Percentiles rank a stretch among this genome's conserved stretches.
These are phyloP conservation scores for Globisporangium viniferum DNA, from an alignment of 352 stramenopile genomes.

Conservation along the genomic window DNA sequence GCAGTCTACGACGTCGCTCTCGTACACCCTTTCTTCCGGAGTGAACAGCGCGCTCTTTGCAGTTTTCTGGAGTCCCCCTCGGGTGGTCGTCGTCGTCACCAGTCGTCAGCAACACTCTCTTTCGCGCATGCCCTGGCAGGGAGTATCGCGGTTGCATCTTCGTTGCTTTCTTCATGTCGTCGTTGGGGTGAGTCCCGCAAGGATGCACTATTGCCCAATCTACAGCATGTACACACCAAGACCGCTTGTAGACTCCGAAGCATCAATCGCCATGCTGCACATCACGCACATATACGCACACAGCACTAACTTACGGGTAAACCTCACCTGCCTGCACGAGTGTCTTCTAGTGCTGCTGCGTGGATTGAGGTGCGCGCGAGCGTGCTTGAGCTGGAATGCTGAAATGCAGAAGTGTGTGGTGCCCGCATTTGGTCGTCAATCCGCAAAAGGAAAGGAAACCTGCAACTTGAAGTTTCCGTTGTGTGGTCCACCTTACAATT, in stretches of 20 bases:
- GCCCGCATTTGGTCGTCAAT: background rate
- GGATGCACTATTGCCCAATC: background rate
- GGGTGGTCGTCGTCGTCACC: background rate
- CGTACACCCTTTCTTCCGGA: background rate
- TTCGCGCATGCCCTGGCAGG: background rate
- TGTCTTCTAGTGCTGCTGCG: background rate
- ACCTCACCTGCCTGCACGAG: background rate
- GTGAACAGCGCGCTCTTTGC: conserved; percentile 4
- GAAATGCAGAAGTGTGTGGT: background rate
- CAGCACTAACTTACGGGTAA: background rate
- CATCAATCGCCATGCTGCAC: background rate
- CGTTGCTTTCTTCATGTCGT: background rate
- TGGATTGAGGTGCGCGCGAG: background rate
- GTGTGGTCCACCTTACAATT: background rate
- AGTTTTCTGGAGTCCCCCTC: background rate
- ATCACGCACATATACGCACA: background rate
- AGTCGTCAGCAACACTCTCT: background rate
- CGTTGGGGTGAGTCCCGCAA: background rate
- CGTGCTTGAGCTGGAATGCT: background rate
- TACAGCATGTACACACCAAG: background rate
- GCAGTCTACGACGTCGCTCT: background rate
- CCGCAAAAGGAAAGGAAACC: background rate
- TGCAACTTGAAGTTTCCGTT: conserved; percentile 1
- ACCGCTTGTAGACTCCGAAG: background rate
- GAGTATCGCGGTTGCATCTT: background rate